Evolutionary conservation across 2,329 filamentous ascomycete genomes (phyloP).

Genomic region (Sphaerulina vaccinii): DNA sequence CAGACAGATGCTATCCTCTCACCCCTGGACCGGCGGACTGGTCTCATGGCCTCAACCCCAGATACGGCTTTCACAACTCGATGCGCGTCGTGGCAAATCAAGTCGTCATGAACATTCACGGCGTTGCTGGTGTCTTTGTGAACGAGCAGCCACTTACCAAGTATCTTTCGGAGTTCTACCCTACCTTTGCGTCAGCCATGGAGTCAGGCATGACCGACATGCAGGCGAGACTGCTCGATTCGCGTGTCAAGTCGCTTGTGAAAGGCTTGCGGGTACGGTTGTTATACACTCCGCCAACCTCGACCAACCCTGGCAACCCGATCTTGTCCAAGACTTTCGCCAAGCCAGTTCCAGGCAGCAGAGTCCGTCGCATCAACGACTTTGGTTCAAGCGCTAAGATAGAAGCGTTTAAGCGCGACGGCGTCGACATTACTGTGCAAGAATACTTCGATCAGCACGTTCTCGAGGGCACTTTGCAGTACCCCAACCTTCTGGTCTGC

Average conservation of each 20-base stretch:
- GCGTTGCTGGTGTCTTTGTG: slow-evolving; percentile 22
- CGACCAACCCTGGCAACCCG: not conserved
- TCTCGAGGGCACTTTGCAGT: not conserved
- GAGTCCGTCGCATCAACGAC: slow-evolving; percentile 1
- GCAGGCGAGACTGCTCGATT: too few species aligned
- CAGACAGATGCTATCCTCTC: not conserved
- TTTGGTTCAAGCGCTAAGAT: not conserved
- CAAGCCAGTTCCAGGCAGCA: not conserved
- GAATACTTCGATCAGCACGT: slow-evolving; percentile 16
- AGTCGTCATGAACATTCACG: slow-evolving; percentile 26
- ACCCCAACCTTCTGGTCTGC: slow-evolving; percentile 2
- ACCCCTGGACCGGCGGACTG: not conserved
- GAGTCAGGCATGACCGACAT: not conserved
- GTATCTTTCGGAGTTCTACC: too few species aligned
- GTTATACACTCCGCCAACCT: not conserved
- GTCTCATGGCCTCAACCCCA: not conserved
- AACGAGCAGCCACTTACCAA: not conserved
- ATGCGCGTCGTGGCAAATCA: slow-evolving; percentile 9
- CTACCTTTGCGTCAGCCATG: too few species aligned
- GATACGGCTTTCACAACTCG: slow-evolving; percentile 18
- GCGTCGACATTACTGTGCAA: not conserved
- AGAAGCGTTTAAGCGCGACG: not conserved
- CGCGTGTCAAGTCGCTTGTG: not conserved
- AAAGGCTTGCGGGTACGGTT: not conserved
- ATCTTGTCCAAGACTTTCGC: not conserved